Percentiles rank a stretch among this genome's conserved stretches.
Evolutionary conservation across 2,329 filamentous ascomycete species (phyloP).

Genomic region (Neobulgaria alba): DNA sequence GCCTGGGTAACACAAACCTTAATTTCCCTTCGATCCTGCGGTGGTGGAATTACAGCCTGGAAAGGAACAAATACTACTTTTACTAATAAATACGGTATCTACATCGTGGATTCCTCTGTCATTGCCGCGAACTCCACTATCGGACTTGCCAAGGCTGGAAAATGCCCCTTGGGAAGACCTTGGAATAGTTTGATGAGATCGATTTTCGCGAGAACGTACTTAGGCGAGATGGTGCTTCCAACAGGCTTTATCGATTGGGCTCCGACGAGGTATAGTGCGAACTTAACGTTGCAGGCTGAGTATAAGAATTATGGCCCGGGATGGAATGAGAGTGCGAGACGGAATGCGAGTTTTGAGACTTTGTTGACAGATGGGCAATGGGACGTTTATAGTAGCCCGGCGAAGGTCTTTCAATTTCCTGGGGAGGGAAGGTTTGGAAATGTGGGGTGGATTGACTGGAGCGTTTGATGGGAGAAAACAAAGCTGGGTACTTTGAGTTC

Average conservation of each 20-base stretch:
- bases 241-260: constrained; percentile 44
- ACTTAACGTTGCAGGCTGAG: constrained; percentile 43
- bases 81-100: constrained; percentile 57
- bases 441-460: constrained; percentile 19
- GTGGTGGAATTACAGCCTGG: constrained; percentile 61
- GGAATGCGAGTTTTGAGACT: constrained; percentile 10
- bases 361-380: constrained; percentile 15
- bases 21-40: constrained; percentile 49
- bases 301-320: constrained; percentile 42
- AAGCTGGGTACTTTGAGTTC: too few relatives aligned
- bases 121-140: constrained; percentile 44
- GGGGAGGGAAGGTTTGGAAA: constrained; percentile 16
- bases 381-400: constrained; percentile 12
- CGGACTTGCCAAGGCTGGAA: constrained; percentile 28
- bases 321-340: constrained; percentile 38
- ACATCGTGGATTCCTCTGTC: constrained; percentile 48
- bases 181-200: constrained; percentile 45
- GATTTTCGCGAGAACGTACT: constrained; percentile 40
- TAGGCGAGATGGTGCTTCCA: constrained; percentile 41
- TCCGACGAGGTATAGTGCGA: constrained; percentile 18
- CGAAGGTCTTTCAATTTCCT: constrained; percentile 18
- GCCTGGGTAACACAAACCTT: constrained; percentile 48
- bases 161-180: constrained; percentile 44
- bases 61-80: constrained; percentile 60
- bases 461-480: too few relatives aligned